Evolutionary conservation across 371 early-diverging fungal species (phyloP), one percentile per base, ranked within the genome.

Genomic region (Fennellomyces sp.): DNA sequence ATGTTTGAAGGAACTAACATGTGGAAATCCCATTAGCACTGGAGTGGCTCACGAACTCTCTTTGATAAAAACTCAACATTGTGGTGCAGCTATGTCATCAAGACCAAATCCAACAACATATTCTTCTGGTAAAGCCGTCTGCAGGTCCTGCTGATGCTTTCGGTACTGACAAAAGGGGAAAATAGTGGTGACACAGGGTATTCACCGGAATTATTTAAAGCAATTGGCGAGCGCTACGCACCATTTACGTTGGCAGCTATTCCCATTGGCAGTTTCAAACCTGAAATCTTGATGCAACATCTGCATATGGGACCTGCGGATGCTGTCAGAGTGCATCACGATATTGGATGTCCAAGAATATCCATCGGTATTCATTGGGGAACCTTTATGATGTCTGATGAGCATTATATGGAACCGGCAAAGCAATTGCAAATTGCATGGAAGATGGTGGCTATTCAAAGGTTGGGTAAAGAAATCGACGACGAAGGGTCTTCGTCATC

Each of bases 361-460:
- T 78, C 83, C 0, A 60, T 87, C 13, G 85, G 88, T 17, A 82
- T 87, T 25, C 85, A 85, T 62, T 87, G 85, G 85, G 74, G 81
- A 10, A 80, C 80, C 0, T 80, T 80, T 27, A 66, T 70, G 67
- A 80, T 93, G 80, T 87, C 90, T 12, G 83, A 83, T 59, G 92
- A 91, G 66, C 78, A 82, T 55, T 82, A 85, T 56, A 56, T 83
- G 56, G 89, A 88, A 42, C 91, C 92, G 39, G 85, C 85, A 5
- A 49, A 67, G 28, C 60, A 76, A 27, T 60, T 88, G 39, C 70
- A 60, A 12, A 48, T 28, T 17, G 78, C 65, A 19, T 65, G 77
- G 76, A 39, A 58, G 33, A 56, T 62, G 19, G n/a, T 49, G 12
- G 21, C 15, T 6, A 33, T 58, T 39, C 38, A 39, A 39, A 17